Conservation (phyloP, 2,329 filamentous ascomycete species). For the Cytospora chrysosperma region DNA sequence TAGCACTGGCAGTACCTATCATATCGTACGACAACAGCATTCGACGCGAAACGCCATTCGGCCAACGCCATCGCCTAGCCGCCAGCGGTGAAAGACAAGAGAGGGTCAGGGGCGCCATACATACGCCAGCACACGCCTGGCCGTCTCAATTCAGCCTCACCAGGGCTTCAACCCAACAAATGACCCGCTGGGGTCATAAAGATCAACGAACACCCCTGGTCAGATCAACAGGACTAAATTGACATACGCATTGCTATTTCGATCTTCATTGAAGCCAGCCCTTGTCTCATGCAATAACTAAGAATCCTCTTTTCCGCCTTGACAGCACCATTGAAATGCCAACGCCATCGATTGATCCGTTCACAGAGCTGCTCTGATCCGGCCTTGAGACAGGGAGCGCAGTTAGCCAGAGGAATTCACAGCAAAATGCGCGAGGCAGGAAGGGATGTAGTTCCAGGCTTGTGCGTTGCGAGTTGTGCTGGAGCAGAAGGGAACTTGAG, state of each 20-base stretch:
- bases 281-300: not conserved
- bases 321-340: too few relatives aligned
- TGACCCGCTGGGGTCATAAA: not conserved
- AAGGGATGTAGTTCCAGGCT: not conserved
- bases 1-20: too few relatives aligned
- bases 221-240: not conserved
- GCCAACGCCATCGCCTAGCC: not conserved
- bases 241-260: not conserved
- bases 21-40: not conserved
- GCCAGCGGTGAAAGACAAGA: not conserved
- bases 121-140: not conserved
- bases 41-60: not conserved
- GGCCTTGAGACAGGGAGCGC: slow-evolving; percentile 15
- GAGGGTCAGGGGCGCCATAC: not conserved
- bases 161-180: not conserved
- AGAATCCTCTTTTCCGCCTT: not conserved
- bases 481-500: not conserved
- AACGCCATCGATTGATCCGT: not conserved
- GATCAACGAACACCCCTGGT: not conserved
- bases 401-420: slow-evolving; percentile 18
- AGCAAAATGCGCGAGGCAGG: not conserved
- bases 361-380: slow-evolving; percentile 15
- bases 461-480: slow-evolving; percentile 2
- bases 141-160: not conserved
- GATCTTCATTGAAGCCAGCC: not conserved